Conservation (phyloP, 352 stramenopile genomes). For the Phytophthora ramorum region DNA sequence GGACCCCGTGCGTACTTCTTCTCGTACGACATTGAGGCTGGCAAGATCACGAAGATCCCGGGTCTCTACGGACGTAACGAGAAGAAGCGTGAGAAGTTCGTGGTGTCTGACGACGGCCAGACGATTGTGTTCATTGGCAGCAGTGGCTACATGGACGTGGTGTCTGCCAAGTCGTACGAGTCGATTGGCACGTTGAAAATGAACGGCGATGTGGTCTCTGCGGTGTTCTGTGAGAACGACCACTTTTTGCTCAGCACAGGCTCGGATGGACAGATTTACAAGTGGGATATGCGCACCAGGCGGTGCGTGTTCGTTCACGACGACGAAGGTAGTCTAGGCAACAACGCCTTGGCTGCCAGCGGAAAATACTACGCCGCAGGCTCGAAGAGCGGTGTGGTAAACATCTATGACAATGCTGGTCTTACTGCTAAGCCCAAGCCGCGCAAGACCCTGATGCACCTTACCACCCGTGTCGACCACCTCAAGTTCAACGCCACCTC, state of each 20-base stretch:
- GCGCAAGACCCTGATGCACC: conserved; percentile 97
- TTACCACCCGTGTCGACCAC: conserved; percentile 92
- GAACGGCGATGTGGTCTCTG: conserved; percentile 92
- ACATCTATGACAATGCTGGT: conserved; percentile 93
- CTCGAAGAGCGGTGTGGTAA: conserved; percentile 97
- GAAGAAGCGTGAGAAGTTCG: conserved; percentile 92
- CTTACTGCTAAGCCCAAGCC: conserved; percentile 65
- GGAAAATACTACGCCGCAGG: conserved; percentile 92
- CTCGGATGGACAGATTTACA: conserved; percentile 96
- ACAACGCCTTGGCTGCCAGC: conserved; percentile 79
- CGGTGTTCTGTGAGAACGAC: conserved; percentile 94
- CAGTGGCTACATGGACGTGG: conserved; percentile 95
- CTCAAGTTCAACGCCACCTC: conserved; percentile 94
- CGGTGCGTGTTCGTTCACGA: conserved; percentile 82
- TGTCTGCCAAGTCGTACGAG: conserved; percentile 93
- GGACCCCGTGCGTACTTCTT: conserved; percentile 97
- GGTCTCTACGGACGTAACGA: conserved; percentile 91
- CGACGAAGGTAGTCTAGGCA: conserved; percentile 90
- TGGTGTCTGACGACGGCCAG: conserved; percentile 88
- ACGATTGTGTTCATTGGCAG: conserved; percentile 95
- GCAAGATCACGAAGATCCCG: conserved; percentile 92
- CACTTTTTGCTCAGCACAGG: conserved; percentile 94
- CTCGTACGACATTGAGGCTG: conserved; percentile 95
- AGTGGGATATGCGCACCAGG: conserved; percentile 93
- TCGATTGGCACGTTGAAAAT: conserved; percentile 96